These are phyloP conservation scores for Hebeloma cylindrosporum DNA, from an alignment of 768 basidiomycete genomes.

Conservation along the genomic window DNA sequence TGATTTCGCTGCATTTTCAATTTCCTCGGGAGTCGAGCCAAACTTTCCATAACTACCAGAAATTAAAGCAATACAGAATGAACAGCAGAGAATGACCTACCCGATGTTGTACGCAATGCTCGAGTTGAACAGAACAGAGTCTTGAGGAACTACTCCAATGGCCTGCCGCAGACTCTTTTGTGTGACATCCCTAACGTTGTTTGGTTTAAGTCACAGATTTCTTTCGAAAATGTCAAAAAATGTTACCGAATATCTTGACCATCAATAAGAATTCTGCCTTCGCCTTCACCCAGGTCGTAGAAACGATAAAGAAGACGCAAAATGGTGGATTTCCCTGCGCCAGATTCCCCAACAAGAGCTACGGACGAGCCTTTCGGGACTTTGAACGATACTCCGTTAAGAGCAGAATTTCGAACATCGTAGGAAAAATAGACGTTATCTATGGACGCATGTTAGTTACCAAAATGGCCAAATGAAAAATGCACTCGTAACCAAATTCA, in stretches of 20 bases:
- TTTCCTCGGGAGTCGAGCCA: conserved; percentile 66
- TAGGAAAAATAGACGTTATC: conserved; percentile 90
- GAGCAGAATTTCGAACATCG: conserved; percentile 64
- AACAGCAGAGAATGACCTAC: conserved; percentile 33
- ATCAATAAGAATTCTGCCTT: conserved; percentile 80
- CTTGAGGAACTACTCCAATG: conserved; percentile 92
- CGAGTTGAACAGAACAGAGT: conserved; percentile 70
- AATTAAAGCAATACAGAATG: neutral
- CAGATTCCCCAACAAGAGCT: conserved; percentile 85
- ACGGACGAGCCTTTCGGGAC: conserved; percentile 86
- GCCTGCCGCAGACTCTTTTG: conserved; percentile 75
- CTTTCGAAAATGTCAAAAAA: neutral
- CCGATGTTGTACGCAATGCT: conserved; percentile 74
- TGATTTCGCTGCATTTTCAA: conserved; percentile 74
- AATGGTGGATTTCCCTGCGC: conserved; percentile 81
- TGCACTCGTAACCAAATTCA: conserved; percentile 70
- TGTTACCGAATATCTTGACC: conserved; percentile 72
- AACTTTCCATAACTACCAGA: conserved; percentile 72
- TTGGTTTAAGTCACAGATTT: neutral
- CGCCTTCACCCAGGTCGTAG: conserved; percentile 82
- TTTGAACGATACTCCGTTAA: conserved; percentile 82
- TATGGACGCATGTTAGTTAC: conserved; percentile 27
- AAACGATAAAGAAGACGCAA: conserved; percentile 89
- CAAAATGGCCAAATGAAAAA: neutral
- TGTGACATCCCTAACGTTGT: conserved; percentile 64